Evolutionary conservation across 768 basidiomycete species (phyloP).

Genomic region (Dictyophora rubrovolvata): DNA sequence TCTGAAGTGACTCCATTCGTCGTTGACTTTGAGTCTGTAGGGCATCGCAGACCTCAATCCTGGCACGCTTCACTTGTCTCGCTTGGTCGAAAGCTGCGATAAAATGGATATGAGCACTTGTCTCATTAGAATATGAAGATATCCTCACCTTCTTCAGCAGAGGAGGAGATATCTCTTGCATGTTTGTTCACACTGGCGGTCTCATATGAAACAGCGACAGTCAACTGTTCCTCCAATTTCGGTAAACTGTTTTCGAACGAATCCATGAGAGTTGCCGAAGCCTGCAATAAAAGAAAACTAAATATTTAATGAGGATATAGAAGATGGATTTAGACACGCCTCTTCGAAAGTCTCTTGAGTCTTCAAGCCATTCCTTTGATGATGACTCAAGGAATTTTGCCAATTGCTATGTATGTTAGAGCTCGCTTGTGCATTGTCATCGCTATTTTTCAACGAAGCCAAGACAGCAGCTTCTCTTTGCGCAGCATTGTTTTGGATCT

Average conservation of each 20-base stretch:
- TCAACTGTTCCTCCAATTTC: neutral
- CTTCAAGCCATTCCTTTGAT: slow-evolving; percentile 40
- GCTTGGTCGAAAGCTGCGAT: slow-evolving; percentile 50
- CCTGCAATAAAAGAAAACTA: slow-evolving; percentile 30
- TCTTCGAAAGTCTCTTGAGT: slow-evolving; percentile 49
- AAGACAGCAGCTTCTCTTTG: slow-evolving; percentile 42
- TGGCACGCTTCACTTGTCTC: slow-evolving; percentile 53
- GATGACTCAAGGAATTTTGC: slow-evolving; percentile 31
- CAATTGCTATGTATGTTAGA: slow-evolving; percentile 33
- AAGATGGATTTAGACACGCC: slow-evolving; percentile 25
- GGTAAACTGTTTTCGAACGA: slow-evolving; percentile 17
- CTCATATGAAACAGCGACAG: neutral
- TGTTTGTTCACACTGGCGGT: slow-evolving; percentile 17
- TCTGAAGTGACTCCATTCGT: slow-evolving; percentile 42
- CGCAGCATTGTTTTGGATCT: slow-evolving; percentile 45
- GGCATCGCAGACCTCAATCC: slow-evolving; percentile 46
- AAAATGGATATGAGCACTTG: neutral
- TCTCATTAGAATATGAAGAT: neutral
- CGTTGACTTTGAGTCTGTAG: slow-evolving; percentile 41
- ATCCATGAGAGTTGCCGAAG: slow-evolving; percentile 31
- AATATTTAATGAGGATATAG: neutral
- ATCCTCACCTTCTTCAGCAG: slow-evolving; percentile 35
- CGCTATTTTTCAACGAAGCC: slow-evolving; percentile 40
- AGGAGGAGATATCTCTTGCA: slow-evolving; percentile 31
- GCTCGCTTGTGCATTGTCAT: slow-evolving; percentile 32